phyloP scores from a whole-genome alignment of 2,329 filamentous ascomycete species.

The Fusarium vanettenii region DNA sequence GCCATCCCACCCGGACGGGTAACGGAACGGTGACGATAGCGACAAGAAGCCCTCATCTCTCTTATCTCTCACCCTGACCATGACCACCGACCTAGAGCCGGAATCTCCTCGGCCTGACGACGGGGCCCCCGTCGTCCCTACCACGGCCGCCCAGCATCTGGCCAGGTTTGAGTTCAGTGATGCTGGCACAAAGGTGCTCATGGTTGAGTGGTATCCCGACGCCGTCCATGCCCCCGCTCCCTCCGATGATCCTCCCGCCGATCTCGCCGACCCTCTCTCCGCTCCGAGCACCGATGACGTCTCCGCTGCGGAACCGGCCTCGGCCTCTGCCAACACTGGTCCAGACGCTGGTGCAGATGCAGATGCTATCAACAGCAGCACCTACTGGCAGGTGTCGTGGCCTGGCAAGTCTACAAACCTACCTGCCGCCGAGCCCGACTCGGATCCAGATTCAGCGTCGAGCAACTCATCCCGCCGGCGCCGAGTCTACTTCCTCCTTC shows the following conservation, averaged over 20 bases:
- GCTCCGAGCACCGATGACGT: conserved; percentile 28
- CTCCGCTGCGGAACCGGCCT: conserved; percentile 34
- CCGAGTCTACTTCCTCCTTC: conserved; percentile 84
- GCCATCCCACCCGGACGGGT: background rate
- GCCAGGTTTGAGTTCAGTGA: conserved; percentile 89
- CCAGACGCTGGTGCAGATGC: background rate
- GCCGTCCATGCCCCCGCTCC: conserved; percentile 32
- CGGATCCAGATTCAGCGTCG: conserved; percentile 47
- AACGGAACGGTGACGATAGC: conserved; percentile 12
- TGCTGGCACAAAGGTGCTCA: conserved; percentile 89
- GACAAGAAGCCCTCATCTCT: background rate
- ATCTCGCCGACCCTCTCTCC: conserved; percentile 17
- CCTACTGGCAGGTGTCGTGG: conserved; percentile 82
- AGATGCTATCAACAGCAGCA: conserved; percentile 8
- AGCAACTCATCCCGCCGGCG: conserved; percentile 51
- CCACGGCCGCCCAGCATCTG: conserved; percentile 51
- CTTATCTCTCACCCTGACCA: conserved; percentile 17
- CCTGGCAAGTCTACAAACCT: conserved; percentile 81
- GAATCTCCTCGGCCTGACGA: conserved; percentile 48
- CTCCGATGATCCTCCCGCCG: conserved; percentile 17
- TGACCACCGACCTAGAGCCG: conserved; percentile 47
- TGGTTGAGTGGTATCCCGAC: conserved; percentile 85
- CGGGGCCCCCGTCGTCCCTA: conserved; percentile 38
- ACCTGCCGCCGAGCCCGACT: conserved; percentile 61
- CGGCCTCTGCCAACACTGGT: conserved; percentile 11